phyloP scores from a whole-genome alignment of 257 asterid species.

The Lycium barbarum region DNA sequence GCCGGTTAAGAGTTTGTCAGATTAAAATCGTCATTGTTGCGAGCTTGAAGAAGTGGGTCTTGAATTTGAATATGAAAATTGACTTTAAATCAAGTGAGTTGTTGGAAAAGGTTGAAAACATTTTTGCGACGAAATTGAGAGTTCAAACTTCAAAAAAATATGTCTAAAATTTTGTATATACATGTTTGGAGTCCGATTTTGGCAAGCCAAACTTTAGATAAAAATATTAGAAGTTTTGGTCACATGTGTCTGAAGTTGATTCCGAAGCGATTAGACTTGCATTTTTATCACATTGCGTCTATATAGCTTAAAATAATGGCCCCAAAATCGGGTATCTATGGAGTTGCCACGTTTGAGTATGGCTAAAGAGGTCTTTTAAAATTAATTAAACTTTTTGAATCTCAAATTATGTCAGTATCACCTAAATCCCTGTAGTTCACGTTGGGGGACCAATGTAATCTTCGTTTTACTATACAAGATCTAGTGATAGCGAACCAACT shows the following conservation, averaged over 20 bases:
- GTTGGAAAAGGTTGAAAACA: neutral
- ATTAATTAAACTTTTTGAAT: neutral
- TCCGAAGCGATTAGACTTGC: neutral
- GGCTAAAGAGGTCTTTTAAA: neutral
- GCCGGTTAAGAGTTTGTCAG: neutral
- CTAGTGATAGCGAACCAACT: conserved; percentile 1
- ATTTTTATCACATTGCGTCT: neutral
- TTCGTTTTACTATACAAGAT: neutral
- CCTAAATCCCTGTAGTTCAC: neutral
- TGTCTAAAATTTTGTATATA: no score
- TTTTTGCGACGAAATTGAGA: neutral
- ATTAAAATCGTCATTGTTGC: neutral
- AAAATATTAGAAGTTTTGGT: neutral
- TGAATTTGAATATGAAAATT: neutral
- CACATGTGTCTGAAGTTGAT: neutral
- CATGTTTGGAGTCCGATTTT: no score
- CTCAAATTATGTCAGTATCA: neutral
- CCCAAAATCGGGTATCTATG: neutral
- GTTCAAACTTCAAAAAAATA: neutral
- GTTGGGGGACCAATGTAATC: neutral
- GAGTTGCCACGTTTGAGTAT: neutral
- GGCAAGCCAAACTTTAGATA: neutral
- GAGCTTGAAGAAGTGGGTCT: neutral
- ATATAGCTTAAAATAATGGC: neutral
- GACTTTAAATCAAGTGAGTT: neutral